Base-by-base conservation (phyloP, 2,329 filamentous ascomycete species). In the Stenocarpella maydis region DNA sequence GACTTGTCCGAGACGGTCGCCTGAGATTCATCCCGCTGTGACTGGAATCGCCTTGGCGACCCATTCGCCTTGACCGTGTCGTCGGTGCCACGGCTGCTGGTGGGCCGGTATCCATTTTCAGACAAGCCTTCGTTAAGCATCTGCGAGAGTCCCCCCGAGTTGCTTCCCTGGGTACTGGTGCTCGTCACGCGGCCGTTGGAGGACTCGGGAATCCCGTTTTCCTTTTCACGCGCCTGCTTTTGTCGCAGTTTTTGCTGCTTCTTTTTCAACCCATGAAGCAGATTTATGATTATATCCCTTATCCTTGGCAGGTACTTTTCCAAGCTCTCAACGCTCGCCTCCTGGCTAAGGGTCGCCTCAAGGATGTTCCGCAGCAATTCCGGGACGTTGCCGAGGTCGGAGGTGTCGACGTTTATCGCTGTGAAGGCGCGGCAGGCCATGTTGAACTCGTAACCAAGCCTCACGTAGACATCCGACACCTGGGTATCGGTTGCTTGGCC, bases 371-470 rank as follows among this genome's bases (percentile, higher is more conserved):
- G 90, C 72, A 99, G 83, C 70, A 95, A 85, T 79, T 99, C 96
- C 7, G 96, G 96, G 2, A 99, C 96, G 74, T 97, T 97, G 69
- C 96, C 96, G 15, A 99, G 86, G 79, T 99, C 96, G 31, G 90
- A 89, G 1, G 95, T 98, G 76, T 99, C 96, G 72, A 99, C 96
- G 72, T 97, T 96, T 77, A 99, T 99, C 69, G 95, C 94, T 76
- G 93, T 94, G 81, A 99, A 99, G 71, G 96, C 95, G 68, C 96
- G 92, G 80, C 95, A 98, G 34, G 96, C 96, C 84, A 99, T 96
- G 82, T 99, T 99, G 86, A 99, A 99, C 81, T 99, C 96, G 82
- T 99, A 99, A 55, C 96, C 96, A 71, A 99, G 84, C 71, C 96
- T 92, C 71, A 99, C 96, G 78, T 99, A 99, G 75, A 99, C 96